phyloP scores from a whole-genome alignment of 169 alveolate genomes.

The Cryptosporidium bovis region DNA sequence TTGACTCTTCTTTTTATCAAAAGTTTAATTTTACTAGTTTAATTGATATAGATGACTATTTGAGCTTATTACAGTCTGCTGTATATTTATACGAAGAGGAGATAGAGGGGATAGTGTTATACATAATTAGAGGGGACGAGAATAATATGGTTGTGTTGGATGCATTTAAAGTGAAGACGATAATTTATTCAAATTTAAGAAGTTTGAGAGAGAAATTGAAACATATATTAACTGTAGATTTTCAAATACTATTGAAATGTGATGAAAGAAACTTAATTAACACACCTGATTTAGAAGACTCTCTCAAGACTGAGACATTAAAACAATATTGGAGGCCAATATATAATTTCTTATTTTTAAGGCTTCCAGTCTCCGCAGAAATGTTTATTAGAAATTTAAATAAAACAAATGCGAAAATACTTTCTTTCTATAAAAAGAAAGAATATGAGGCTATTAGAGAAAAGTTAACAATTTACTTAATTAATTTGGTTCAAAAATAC shows the following conservation, averaged over 20 bases:
- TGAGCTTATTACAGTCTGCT: neutral
- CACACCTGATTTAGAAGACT: neutral
- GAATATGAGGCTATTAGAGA: neutral
- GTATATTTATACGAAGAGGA: neutral
- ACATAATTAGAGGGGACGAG: conserved; percentile 6
- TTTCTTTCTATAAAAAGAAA: neutral
- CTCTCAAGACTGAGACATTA: neutral
- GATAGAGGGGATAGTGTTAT: conserved; percentile 36
- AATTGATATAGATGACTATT: conserved; percentile 3
- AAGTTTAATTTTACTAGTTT: conserved; percentile 1
- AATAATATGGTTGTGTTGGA: neutral
- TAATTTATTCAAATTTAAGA: neutral
- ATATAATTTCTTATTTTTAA: neutral
- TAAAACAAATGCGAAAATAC: neutral
- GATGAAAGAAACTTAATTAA: neutral
- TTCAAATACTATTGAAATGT: neutral
- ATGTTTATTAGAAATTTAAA: neutral
- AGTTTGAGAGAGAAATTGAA: conserved; percentile 26
- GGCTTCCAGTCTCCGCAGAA: neutral
- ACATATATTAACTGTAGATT: neutral
- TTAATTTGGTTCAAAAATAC: neutral
- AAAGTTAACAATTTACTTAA: neutral
- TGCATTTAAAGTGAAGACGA: conserved; percentile 17
- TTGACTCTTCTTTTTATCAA: neutral
- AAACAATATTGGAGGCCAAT: neutral